Conservation (phyloP, 2,329 filamentous ascomycete genomes). For the Hymenoscyphus repandus region DNA sequence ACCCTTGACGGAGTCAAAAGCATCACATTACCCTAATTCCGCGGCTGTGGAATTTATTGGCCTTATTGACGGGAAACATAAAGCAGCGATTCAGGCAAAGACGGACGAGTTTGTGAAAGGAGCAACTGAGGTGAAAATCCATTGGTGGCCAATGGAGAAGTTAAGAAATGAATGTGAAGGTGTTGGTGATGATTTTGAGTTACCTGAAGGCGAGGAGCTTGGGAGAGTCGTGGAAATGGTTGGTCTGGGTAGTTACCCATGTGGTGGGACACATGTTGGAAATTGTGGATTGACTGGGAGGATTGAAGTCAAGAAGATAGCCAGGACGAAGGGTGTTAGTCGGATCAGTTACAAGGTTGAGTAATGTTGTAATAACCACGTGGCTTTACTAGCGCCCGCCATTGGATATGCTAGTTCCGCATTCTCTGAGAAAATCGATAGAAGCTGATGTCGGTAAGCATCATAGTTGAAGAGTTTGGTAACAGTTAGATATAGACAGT, state of each 20-base stretch:
- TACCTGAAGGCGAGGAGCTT: conserved; percentile 40
- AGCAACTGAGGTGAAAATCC: conserved; percentile 55
- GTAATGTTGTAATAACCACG: no score
- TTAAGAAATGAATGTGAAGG: conserved; percentile 41
- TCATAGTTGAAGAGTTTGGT: no score
- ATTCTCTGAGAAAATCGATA: no score
- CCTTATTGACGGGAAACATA: conserved; percentile 58
- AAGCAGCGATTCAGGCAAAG: conserved; percentile 54
- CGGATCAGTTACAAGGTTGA: conserved; percentile 37
- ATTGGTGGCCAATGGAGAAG: conserved; percentile 59
- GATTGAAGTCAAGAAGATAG: conserved; percentile 62
- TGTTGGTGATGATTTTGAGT: conserved; percentile 44
- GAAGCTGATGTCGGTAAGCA: no score
- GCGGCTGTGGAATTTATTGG: conserved; percentile 65
- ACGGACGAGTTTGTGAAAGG: conserved; percentile 53
- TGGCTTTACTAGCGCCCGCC: no score
- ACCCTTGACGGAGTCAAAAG: conserved; percentile 62
- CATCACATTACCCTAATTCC: conserved; percentile 63
- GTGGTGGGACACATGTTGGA: conserved; percentile 69
- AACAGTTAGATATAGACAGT: no score
- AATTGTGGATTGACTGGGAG: conserved; percentile 46
- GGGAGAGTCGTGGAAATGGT: conserved; percentile 65
- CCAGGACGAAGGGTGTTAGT: conserved; percentile 56
- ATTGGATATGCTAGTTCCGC: no score
- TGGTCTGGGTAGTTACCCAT: conserved; percentile 65